Percentiles rank a stretch among this genome's conserved stretches.
These are phyloP conservation scores for Penicillium salamii DNA, from an alignment of 495 filamentous ascomycete species.

Conservation along the genomic window DNA sequence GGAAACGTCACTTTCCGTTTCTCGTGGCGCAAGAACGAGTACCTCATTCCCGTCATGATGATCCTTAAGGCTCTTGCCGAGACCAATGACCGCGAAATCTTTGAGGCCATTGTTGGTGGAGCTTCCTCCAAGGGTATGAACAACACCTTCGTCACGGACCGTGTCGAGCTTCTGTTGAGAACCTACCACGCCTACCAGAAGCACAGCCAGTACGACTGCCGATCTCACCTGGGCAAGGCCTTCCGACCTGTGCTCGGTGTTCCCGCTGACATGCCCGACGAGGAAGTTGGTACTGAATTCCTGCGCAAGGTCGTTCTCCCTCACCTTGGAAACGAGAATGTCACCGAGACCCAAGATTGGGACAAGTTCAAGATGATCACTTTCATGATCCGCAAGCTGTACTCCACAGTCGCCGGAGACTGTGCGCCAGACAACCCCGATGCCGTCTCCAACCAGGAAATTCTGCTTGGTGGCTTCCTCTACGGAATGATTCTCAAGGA, in stretches of 20 bases:
- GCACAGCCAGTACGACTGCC: conserved; percentile 72
- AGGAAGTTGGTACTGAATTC: conserved; percentile 87
- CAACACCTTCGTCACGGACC: conserved; percentile 92
- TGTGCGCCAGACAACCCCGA: conserved; percentile 94
- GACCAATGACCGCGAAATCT: conserved; percentile 95
- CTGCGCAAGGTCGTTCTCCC: conserved; percentile 84
- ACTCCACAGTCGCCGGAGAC: conserved; percentile 86
- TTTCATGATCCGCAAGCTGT: conserved; percentile 95
- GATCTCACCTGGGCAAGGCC: conserved; percentile 80
- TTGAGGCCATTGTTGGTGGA: conserved; percentile 78
- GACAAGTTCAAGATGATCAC: conserved; percentile 94
- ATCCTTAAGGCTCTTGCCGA: conserved; percentile 91
- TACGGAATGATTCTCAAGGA: conserved; percentile 97
- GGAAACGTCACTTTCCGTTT: conserved; percentile 96
- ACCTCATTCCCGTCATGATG: conserved; percentile 92
- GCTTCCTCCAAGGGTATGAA: conserved; percentile 69
- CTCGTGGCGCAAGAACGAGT: conserved; percentile 97
- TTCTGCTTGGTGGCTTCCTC: conserved; percentile 86
- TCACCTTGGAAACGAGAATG: conserved; percentile 79
- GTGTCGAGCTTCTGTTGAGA: conserved; percentile 85
- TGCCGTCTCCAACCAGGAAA: conserved; percentile 90
- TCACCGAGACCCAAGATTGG: conserved; percentile 73
- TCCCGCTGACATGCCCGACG: conserved; percentile 73
- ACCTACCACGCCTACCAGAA: conserved; percentile 89
- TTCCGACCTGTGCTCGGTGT: conserved; percentile 84